phyloP scores from a whole-genome alignment of 1,284 basidiomycete genomes.

The Ustilago nuda region DNA sequence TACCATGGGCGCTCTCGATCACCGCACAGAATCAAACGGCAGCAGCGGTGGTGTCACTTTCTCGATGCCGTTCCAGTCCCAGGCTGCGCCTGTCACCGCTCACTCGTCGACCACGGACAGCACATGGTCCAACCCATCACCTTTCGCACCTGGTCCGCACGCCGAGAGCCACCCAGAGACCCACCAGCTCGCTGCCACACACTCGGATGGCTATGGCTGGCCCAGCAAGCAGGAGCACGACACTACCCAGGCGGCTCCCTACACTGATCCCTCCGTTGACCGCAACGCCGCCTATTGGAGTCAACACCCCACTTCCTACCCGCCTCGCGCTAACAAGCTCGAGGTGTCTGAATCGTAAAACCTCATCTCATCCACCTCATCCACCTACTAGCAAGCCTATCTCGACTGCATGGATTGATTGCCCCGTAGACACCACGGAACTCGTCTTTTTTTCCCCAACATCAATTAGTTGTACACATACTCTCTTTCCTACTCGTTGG shows the following conservation, averaged over 20 bases:
- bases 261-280: conserved; percentile 35
- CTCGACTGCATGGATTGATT: not conserved
- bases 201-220: conserved; percentile 48
- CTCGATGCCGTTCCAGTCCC: conserved; percentile 46
- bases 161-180: conserved; percentile 37
- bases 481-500: not conserved
- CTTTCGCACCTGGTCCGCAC: conserved; percentile 45
- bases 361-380: not conserved
- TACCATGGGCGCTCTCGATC: conserved; percentile 31
- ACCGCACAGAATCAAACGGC: conserved; percentile 36
- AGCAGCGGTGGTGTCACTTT: conserved; percentile 45
- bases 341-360: conserved; percentile 37
- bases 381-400: not conserved
- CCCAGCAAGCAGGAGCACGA: conserved; percentile 71
- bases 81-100: conserved; percentile 29
- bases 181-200: conserved; percentile 26
- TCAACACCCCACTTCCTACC: conserved; percentile 43
- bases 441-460: not conserved
- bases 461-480: conserved; percentile 2
- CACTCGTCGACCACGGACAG: conserved; percentile 37
- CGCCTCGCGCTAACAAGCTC: conserved; percentile 32
- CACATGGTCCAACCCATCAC: conserved; percentile 49
- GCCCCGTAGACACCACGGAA: conserved; percentile 9
- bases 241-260: conserved; percentile 69
- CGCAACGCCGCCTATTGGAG: conserved; percentile 44